Evolutionary conservation across 345 rosid genomes (phyloP), one percentile per base, ranked within the genome.

Genomic region (Microthlaspi erraticum): DNA sequence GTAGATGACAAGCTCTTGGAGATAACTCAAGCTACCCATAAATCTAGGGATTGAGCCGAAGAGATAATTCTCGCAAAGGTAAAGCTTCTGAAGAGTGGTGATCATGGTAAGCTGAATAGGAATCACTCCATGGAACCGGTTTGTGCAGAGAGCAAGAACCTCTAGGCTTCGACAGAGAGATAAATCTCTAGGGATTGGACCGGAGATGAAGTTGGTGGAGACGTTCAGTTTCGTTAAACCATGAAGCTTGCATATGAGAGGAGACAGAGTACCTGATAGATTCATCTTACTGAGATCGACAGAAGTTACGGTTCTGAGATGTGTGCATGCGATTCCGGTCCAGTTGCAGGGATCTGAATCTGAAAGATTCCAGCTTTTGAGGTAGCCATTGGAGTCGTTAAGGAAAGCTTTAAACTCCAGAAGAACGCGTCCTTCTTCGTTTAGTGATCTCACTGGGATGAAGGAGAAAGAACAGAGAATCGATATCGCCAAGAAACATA

Each of bases 1-100:
- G 51, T 87, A 88, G 64, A 84, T 79, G 68, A 79, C 92, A 60
- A 91, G 82, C 79, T 87, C 93, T 51, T 85, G 85, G 8, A 91
- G 81, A 49, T 75, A 71, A 41, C 70, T 61, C 70, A 87, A 61
- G 42, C 72, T 79, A 29, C 89, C 91, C n/a, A 91, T 51, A 62
- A 77, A 83, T 31, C 56, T 77, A 0, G 88, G 89, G n/a, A 91
- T 66, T 4, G 81, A 66, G 43, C 95, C 93, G 36, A 77, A 87
- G 29, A 87, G 75, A 60, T 77, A 82, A 48, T 84, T 84, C 72
- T 86, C 88, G 33, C 90, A 84, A 16, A 82, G 69, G 54, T 78
- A 79, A 41, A 84, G 80, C 80, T 84, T 74, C 61, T 56, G 64
- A 26, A 86, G 88, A 45, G 83, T 68, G 50, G 32, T 79, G 61